Percentiles rank a stretch among this genome's conserved stretches.
These are phyloP conservation scores for Scedosporium aurantiacum DNA, from an alignment of 2,329 filamentous ascomycete species.

Conservation along the genomic window DNA sequence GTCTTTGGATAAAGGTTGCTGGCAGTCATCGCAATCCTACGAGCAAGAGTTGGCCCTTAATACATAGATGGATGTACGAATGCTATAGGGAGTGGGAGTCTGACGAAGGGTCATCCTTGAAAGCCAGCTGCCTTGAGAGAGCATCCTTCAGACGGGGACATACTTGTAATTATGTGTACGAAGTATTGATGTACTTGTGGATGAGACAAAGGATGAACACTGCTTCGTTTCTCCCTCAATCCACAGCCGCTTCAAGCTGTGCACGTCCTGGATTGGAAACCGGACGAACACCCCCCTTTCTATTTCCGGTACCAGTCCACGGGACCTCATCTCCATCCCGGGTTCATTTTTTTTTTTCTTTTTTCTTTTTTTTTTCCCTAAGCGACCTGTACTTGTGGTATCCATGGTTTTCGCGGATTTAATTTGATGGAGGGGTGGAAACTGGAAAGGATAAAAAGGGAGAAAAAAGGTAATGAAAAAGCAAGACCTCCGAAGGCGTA, in stretches of 20 bases:
- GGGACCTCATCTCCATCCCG: not conserved
- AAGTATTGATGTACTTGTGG: no score
- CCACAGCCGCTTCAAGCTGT: not conserved
- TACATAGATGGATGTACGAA: no score
- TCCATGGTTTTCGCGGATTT: not conserved
- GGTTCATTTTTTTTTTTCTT: not conserved
- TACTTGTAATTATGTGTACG: not conserved
- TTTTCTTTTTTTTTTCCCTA: not conserved
- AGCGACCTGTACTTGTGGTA: not conserved
- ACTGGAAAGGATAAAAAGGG: not conserved
- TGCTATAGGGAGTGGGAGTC: not conserved
- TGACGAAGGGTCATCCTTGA: not conserved
- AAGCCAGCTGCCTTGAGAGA: not conserved
- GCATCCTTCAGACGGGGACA: not conserved
- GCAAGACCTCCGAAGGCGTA: not conserved
- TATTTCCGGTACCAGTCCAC: not conserved
- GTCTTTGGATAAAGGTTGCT: not conserved
- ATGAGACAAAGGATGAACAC: slow-evolving; percentile 6
- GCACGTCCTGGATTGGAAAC: not conserved
- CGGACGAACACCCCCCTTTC: not conserved
- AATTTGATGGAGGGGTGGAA: not conserved
- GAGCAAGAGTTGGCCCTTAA: not conserved
- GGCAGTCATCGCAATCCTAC: not conserved
- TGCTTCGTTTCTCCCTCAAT: not conserved
- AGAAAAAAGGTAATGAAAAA: not conserved